phyloP scores from a whole-genome alignment of 2,329 filamentous ascomycete species.

The Colletotrichum sp. region DNA sequence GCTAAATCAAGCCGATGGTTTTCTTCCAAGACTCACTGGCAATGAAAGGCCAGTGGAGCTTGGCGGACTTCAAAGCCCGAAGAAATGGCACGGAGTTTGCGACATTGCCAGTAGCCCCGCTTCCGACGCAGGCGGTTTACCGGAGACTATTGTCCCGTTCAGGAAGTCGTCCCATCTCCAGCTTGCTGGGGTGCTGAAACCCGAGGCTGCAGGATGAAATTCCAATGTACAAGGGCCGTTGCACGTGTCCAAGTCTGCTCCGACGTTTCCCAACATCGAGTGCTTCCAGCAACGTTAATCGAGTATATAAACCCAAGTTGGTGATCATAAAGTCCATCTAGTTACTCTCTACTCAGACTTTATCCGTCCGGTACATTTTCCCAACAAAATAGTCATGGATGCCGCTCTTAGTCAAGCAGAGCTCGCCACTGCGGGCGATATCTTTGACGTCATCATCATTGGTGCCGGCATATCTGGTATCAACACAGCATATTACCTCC shows the following conservation, averaged over 20 bases:
- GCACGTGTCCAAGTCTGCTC: background rate
- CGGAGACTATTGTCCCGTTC: background rate
- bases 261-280: background rate
- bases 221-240: no score
- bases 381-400: background rate
- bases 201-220: background rate
- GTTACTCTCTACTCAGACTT: rapidly evolving
- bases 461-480: conserved; percentile 79
- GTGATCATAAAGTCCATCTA: rapidly evolving
- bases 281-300: background rate
- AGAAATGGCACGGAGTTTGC: background rate
- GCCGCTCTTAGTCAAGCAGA: background rate
- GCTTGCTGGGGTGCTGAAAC: background rate
- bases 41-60: background rate
- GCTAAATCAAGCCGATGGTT: background rate
- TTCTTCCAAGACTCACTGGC: background rate
- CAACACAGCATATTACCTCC: conserved; percentile 75
- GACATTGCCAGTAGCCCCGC: background rate
- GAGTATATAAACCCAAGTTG: background rate
- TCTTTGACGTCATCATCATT: conserved; percentile 65
- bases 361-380: background rate
- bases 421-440: background rate
- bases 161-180: background rate
- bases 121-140: background rate
- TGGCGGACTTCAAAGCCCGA: background rate